These are phyloP conservation scores for Colletotrichum echinochloae DNA, from an alignment of 2,329 filamentous ascomycete genomes.

Conservation along the genomic window DNA sequence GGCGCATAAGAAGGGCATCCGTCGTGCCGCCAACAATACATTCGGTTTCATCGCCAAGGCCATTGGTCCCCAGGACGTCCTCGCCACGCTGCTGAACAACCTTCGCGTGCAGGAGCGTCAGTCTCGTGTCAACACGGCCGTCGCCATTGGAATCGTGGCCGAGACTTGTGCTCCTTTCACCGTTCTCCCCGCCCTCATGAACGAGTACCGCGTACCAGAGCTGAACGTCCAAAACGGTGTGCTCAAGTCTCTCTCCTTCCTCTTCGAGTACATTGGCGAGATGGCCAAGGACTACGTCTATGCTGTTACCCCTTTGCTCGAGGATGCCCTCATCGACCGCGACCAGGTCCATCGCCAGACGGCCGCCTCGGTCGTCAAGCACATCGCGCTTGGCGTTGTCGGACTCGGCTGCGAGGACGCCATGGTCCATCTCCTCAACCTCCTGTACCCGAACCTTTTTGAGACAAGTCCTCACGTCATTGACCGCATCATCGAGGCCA, in stretches of 20 bases:
- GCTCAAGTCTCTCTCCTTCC: constrained; percentile 94
- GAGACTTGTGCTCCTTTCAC: constrained; percentile 99
- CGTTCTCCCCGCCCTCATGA: constrained; percentile 98
- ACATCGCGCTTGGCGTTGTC: constrained; percentile 96
- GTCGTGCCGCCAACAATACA: constrained; percentile 97
- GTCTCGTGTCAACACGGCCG: constrained; percentile 97
- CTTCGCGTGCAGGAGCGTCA: constrained; percentile 97
- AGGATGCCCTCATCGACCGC: constrained; percentile 96
- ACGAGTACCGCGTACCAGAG: constrained; percentile 98
- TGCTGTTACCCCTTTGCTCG: constrained; percentile 92
- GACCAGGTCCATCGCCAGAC: constrained; percentile 99
- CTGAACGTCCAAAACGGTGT: constrained; percentile 99
- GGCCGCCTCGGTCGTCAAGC: constrained; percentile 95
- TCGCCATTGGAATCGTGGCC: constrained; percentile 97
- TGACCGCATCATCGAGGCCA: constrained; percentile 96
- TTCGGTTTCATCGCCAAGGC: constrained; percentile 99
- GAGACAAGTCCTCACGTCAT: constrained; percentile 99
- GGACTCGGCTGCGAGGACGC: constrained; percentile 97
- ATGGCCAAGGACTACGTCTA: constrained; percentile 99
- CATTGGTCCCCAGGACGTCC: constrained; percentile 96
- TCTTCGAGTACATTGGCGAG: constrained; percentile 99
- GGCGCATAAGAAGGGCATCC: constrained; percentile 99
- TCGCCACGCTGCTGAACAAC: constrained; percentile 96
- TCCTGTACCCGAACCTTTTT: constrained; percentile 96
- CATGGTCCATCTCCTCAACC: constrained; percentile 96